Conservation (phyloP, 2,329 filamentous ascomycete genomes). For the Hirsutella thompsonii region DNA sequence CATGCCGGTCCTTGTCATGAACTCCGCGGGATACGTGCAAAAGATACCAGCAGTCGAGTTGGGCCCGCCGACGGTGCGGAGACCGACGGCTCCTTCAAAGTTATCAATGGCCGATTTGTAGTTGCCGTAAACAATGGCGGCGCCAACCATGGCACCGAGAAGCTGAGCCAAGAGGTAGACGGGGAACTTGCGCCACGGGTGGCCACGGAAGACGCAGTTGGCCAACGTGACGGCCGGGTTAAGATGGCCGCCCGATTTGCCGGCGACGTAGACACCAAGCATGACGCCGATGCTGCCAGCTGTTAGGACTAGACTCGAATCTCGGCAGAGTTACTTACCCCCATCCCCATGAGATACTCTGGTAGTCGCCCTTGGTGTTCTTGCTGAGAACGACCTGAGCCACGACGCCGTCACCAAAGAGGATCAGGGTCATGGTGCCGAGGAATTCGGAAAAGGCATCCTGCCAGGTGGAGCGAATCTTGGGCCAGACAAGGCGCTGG, state of each 20-base stretch:
- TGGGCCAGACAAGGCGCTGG: constrained; percentile 31
- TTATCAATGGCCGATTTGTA: constrained; percentile 51
- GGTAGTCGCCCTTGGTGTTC: constrained; percentile 31
- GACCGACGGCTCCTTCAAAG: constrained; percentile 45
- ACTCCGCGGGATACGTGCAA: constrained; percentile 56
- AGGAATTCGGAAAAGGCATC: constrained; percentile 57
- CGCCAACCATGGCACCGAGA: constrained; percentile 52
- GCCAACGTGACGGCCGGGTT: constrained; percentile 60
- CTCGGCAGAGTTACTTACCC: constrained; percentile 21
- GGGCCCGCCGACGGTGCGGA: constrained; percentile 46
- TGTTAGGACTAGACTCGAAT: background rate
- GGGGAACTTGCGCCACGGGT: constrained; percentile 58
- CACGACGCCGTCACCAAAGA: constrained; percentile 60
- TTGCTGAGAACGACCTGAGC: constrained; percentile 53
- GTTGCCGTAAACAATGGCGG: constrained; percentile 48
- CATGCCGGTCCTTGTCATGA: constrained; percentile 52
- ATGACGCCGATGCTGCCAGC: constrained; percentile 45
- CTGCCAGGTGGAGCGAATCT: constrained; percentile 33
- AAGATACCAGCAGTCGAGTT: constrained; percentile 59
- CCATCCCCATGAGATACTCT: constrained; percentile 37
- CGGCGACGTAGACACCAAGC: constrained; percentile 54
- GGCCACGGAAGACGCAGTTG: constrained; percentile 54
- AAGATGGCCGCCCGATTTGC: constrained; percentile 54
- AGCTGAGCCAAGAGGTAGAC: constrained; percentile 54
- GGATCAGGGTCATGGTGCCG: constrained; percentile 52